Percentiles rank a stretch among this genome's conserved stretches.
Conservation (phyloP, 1,284 basidiomycete genomes). For the Cutaneotrichosporon cavernicola region DNA sequence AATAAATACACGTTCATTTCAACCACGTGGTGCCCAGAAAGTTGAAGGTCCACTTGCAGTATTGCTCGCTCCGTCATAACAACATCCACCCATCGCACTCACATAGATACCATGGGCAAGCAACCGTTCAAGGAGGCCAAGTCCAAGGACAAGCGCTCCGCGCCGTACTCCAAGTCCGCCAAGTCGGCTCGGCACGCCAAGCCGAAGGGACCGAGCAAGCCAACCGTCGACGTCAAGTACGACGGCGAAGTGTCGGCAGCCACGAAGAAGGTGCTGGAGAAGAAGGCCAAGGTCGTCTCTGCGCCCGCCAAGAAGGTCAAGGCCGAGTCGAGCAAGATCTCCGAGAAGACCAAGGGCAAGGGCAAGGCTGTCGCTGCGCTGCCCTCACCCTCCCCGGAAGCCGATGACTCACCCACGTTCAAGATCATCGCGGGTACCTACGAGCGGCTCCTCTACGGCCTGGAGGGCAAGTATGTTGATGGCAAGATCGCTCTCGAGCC, state of each 20-base stretch:
- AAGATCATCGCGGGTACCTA: slow-evolving; percentile 88
- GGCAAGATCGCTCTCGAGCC: slow-evolving; percentile 62
- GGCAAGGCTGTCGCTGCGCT: neutral
- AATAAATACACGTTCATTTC: neutral
- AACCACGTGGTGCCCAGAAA: slow-evolving; percentile 9
- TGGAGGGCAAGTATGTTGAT: slow-evolving; percentile 62
- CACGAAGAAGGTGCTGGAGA: neutral
- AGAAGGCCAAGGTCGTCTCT: slow-evolving; percentile 6
- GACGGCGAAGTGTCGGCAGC: slow-evolving; percentile 28
- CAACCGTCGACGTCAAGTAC: slow-evolving; percentile 44
- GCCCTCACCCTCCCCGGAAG: slow-evolving; percentile 1
- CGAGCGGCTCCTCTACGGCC: slow-evolving; percentile 90
- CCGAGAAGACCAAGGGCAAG: slow-evolving; percentile 26
- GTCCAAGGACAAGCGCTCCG: slow-evolving; percentile 24
- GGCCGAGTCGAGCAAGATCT: slow-evolving; percentile 21
- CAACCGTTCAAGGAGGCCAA: slow-evolving; percentile 24
- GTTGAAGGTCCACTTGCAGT: slow-evolving; percentile 9
- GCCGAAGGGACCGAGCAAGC: slow-evolving; percentile 28
- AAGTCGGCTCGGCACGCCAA: slow-evolving; percentile 21
- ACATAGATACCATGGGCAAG: slow-evolving; percentile 35
- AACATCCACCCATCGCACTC: neutral
- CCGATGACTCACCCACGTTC: slow-evolving; percentile 59
- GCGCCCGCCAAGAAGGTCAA: slow-evolving; percentile 12
- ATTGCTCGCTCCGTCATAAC: neutral
- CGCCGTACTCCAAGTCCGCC: slow-evolving; percentile 20